phyloP scores from a whole-genome alignment of 352 stramenopile genomes.

The Pilasporangium apinafurcum region DNA sequence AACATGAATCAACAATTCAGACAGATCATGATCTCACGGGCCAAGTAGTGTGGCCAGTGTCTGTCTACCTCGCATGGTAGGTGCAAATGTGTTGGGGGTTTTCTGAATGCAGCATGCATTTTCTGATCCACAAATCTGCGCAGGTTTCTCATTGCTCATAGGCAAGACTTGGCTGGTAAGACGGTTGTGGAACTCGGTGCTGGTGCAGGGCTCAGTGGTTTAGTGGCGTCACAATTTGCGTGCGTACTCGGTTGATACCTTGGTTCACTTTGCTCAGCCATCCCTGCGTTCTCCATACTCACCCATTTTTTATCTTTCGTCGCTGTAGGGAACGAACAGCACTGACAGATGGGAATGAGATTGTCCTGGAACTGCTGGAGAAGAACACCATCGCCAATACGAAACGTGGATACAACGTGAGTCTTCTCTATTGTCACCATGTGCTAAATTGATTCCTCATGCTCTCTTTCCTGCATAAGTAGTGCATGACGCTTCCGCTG shows the following conservation, averaged over 20 bases:
- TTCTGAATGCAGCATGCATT: too few relatives aligned
- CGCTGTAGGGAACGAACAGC: constrained; percentile 26
- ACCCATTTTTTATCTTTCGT: constrained; percentile 7
- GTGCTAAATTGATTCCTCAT: neutral
- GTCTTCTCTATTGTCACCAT: neutral
- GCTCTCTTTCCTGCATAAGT: constrained; percentile 6
- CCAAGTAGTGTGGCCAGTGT: constrained; percentile 75
- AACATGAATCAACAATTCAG: too few relatives aligned
- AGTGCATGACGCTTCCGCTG: constrained; percentile 28
- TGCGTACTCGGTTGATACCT: constrained; percentile 8
- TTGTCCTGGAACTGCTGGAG: constrained; percentile 50
- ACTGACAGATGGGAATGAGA: constrained; percentile 69
- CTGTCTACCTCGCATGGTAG: constrained; percentile 45
- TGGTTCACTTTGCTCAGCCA: neutral
- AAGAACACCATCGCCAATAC: constrained; percentile 31
- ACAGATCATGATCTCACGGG: constrained; percentile 75
- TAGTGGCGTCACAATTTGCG: constrained; percentile 56
- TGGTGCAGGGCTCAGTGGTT: constrained; percentile 45
- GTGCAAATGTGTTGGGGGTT: too few relatives aligned
- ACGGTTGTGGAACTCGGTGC: constrained; percentile 47
- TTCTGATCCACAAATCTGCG: too few relatives aligned
- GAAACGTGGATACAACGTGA: constrained; percentile 1
- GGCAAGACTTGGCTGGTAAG: constrained; percentile 28
- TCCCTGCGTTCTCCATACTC: neutral
- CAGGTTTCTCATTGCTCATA: constrained; percentile 18